Evolutionary conservation across 1,139 yeast species (phyloP).

Genomic region (Candida dubliniensis): DNA sequence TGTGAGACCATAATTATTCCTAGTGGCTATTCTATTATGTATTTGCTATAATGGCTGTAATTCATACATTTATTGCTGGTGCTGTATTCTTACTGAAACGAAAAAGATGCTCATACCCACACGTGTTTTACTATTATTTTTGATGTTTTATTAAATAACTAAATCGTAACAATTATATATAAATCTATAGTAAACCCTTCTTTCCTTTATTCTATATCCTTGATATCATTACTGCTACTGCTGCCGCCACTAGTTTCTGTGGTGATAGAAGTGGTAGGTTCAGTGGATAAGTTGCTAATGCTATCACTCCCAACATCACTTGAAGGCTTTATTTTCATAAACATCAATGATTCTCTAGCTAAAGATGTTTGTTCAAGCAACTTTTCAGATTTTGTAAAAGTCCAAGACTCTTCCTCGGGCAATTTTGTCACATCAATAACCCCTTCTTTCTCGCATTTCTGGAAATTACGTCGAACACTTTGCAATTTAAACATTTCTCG

Average conservation of each 20-base stretch:
- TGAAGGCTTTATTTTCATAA: slow-evolving; percentile 43
- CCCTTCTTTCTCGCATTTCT: slow-evolving; percentile 33
- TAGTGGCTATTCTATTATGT: not conserved
- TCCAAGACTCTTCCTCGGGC: slow-evolving; percentile 52
- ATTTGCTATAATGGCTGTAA: too few species aligned
- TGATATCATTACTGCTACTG: not conserved
- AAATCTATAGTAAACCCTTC: too few species aligned
- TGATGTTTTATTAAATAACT: too few species aligned
- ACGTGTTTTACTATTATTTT: too few species aligned
- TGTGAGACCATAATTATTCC: not conserved
- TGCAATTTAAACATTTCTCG: slow-evolving; percentile 52
- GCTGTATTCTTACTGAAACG: too few species aligned
- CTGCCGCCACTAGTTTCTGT: not conserved
- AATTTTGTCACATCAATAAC: slow-evolving; percentile 37
- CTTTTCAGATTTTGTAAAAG: slow-evolving; percentile 42
- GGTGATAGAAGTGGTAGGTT: too few species aligned
- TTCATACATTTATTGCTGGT: too few species aligned
- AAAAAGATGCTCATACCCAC: too few species aligned
- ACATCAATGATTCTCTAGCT: slow-evolving; percentile 60
- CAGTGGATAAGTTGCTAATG: not conserved
- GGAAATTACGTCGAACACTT: slow-evolving; percentile 26
- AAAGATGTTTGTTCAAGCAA: slow-evolving; percentile 40
- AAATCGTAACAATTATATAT: too few species aligned
- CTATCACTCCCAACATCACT: not conserved
- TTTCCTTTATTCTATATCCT: too few species aligned